Evolutionary conservation across 495 filamentous ascomycete species (phyloP).

Genomic region (Amphirosellinia nigrospora): DNA sequence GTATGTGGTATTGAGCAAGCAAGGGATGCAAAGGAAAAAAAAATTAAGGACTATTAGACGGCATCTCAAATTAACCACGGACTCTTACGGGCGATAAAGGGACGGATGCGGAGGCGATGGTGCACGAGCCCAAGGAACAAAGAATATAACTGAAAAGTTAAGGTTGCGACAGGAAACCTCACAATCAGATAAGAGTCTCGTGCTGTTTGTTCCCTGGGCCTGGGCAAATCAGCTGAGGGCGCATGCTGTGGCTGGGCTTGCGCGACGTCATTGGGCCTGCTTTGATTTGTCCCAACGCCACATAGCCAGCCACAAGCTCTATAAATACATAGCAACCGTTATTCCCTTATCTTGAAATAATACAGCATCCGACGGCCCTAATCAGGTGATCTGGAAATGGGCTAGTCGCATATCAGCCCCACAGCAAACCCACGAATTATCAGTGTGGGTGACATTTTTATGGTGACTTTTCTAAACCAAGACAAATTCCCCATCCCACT

Average conservation of each 20-base stretch:
- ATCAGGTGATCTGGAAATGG: conserved; percentile 40
- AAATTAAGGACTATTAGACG: neutral
- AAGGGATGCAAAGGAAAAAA: neutral
- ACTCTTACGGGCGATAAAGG: neutral
- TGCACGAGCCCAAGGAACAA: conserved; percentile 21
- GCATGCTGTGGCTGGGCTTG: conserved; percentile 20
- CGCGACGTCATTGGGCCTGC: conserved; percentile 25
- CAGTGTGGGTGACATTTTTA: conserved; percentile 21
- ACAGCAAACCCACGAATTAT: conserved; percentile 29
- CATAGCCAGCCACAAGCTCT: conserved; percentile 18
- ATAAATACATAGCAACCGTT: too few relatives aligned
- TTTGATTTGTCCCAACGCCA: neutral
- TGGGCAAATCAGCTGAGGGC: conserved; percentile 12
- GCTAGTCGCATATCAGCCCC: conserved; percentile 27
- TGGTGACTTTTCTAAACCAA: conserved; percentile 36
- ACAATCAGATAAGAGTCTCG: conserved; percentile 26
- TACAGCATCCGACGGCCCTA: conserved; percentile 33
- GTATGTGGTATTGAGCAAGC: neutral
- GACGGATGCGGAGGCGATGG: conserved; percentile 22
- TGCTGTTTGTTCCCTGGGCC: conserved; percentile 23
- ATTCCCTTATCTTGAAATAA: too few relatives aligned
- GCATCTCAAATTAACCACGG: neutral
- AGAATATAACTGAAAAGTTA: conserved; percentile 23
- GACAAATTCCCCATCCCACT: conserved; percentile 30
- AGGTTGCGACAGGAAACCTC: conserved; percentile 27